Evolutionary conservation across 768 basidiomycete genomes (phyloP), one percentile per base, ranked within the genome.

Genomic region (Xanthoconium stramineum): DNA sequence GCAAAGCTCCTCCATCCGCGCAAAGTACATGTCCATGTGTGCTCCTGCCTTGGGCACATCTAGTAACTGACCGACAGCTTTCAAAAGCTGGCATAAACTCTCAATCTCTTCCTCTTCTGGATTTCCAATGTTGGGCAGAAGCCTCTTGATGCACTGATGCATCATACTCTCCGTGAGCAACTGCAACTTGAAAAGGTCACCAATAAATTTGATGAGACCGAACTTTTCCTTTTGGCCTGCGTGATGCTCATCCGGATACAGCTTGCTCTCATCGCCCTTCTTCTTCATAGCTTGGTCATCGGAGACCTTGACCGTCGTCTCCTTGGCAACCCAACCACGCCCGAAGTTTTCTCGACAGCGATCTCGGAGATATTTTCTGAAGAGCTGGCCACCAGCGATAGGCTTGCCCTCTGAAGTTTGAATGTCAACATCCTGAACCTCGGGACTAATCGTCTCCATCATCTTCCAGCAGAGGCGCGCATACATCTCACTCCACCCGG

Each of bases 61-160:
- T 53, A 98, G 83, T n/a, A 81, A 76, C 54, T 79, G 77, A 51
- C 96, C 96, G 52, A 97, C 91, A 8, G 95, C 98, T 24, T 88
- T 81, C 50, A 99, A 72, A 51, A 98, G 81, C 71, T 92, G 93
- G 81, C 94, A 97, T 55, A 97, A 80, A 44, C 88, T 91, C 80
- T 98, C 96, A 60, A 98, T 90, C 67, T 96, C 94, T 76, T 97
- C 96, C 74, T 98, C 96, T 67, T 98, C 95, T 0, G 94, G 96
- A 65, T 91, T 91, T 61, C 92, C 86, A 56, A 96, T 88, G 69
- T 98, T 98, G 52, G 86, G 83, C 15, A 98, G 78, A 12, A 98
- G 81, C 75, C 95, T 94, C 83, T 94, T 92, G 69, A 98, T 86
- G 78, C 95, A 98, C 74, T 94, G 91, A 78, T 94, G 91, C 91